Evolutionary conservation across 2,329 filamentous ascomycete genomes (phyloP).

Genomic region (Hypoxylon sp.): DNA sequence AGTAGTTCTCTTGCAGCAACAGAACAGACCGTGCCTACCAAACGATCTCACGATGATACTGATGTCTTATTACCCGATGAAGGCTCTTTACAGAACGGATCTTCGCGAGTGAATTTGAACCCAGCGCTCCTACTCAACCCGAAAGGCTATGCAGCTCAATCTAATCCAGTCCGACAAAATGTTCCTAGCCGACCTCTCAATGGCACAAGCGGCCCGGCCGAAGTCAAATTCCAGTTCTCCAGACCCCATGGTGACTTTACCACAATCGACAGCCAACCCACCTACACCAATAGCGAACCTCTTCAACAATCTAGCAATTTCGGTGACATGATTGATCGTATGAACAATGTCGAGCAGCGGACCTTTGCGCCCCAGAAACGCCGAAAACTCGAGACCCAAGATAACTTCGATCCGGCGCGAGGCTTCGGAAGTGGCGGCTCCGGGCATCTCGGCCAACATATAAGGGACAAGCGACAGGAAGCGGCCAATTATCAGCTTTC

Average conservation of each 20-base stretch:
- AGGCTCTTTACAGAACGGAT: conserved; percentile 43
- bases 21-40: conserved; percentile 15
- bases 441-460: conserved; percentile 70
- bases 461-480: conserved; percentile 67
- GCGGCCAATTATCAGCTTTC: conserved; percentile 43
- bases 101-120: conserved; percentile 49
- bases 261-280: conserved; percentile 28
- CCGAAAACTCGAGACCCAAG: conserved; percentile 62
- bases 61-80: conserved; percentile 27
- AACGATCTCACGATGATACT: conserved; percentile 36
- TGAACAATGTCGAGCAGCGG: conserved; percentile 79
- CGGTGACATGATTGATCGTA: conserved; percentile 73
- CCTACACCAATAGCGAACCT: conserved; percentile 25
- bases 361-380: conserved; percentile 69
- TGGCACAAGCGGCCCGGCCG: conserved; percentile 46
- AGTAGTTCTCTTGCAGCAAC: conserved; percentile 2
- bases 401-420: conserved; percentile 53
- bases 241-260: conserved; percentile 42
- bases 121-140: conserved; percentile 54
- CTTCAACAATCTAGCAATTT: conserved; percentile 52
- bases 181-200: conserved; percentile 38
- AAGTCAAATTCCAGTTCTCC: conserved; percentile 54
- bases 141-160: conserved; percentile 44
- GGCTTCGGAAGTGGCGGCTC: conserved; percentile 58
- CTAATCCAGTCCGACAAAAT: conserved; percentile 30